Evolutionary conservation across 345 rosid species (phyloP).

Genomic region (Arabis alpina): DNA sequence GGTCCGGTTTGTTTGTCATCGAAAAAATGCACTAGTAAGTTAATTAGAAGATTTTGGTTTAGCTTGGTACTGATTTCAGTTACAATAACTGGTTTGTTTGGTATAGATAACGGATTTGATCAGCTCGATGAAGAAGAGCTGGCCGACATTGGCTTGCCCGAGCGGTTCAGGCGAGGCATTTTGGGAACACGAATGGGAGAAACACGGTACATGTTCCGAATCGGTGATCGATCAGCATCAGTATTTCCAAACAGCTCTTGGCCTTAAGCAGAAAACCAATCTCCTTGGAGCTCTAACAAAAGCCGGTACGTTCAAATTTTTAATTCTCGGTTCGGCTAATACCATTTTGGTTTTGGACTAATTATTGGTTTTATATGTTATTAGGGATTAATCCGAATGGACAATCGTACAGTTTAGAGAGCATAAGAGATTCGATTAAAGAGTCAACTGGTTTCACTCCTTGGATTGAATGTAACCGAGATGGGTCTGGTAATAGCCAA

Average conservation of each 20-base stretch:
- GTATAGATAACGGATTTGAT: conserved; percentile 60
- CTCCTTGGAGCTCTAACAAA: conserved; percentile 60
- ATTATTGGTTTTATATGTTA: conserved; percentile 3
- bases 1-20: background rate
- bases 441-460: conserved; percentile 62
- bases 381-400: conserved; percentile 75
- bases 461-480: conserved; percentile 75
- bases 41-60: background rate
- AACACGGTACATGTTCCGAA: conserved; percentile 95
- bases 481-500: conserved; percentile 67
- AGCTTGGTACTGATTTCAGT: background rate
- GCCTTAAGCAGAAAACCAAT: conserved; percentile 50
- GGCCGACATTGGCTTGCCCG: conserved; percentile 93
- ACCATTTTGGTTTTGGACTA: background rate
- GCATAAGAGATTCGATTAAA: conserved; percentile 65
- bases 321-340: background rate
- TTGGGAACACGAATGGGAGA: conserved; percentile 96
- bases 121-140: conserved; percentile 59
- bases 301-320: conserved; percentile 53
- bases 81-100: background rate
- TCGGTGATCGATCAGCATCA: conserved; percentile 68
- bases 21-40: too few relatives aligned
- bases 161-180: conserved; percentile 59
- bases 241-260: conserved; percentile 70
- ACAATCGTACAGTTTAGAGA: conserved; percentile 50